phyloP scores from a whole-genome alignment of 2,329 filamentous ascomycete genomes.

The Fusarium globosum region DNA sequence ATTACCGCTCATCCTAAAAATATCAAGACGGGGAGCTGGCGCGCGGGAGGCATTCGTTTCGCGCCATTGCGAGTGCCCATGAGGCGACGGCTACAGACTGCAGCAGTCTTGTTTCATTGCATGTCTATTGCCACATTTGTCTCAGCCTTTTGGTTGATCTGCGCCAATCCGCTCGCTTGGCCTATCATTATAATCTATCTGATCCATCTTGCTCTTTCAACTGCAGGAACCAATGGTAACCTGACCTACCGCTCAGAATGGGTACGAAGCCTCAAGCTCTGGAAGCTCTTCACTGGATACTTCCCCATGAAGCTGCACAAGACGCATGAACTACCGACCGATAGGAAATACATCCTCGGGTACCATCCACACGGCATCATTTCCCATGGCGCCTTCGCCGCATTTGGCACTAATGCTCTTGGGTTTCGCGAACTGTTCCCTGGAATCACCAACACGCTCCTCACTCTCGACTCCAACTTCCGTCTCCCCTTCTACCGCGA shows the following conservation, averaged over 20 bases:
- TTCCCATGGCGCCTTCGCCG: constrained; percentile 92
- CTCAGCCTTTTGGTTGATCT: constrained; percentile 88
- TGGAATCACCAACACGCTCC: constrained; percentile 90
- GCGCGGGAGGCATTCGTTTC: constrained; percentile 75
- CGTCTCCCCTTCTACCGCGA: constrained; percentile 93
- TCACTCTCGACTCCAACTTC: constrained; percentile 97
- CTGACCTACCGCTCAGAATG: constrained; percentile 80
- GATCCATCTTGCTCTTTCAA: constrained; percentile 84
- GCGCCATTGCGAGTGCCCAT: constrained; percentile 82
- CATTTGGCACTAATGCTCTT: constrained; percentile 90
- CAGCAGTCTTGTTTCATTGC: constrained; percentile 80
- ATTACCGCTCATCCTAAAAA: constrained; percentile 23
- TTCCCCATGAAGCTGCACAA: constrained; percentile 92
- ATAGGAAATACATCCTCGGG: constrained; percentile 93
- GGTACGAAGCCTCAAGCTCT: constrained; percentile 78
- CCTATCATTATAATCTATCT: constrained; percentile 81
- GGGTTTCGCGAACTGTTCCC: constrained; percentile 90
- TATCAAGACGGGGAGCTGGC: constrained; percentile 49
- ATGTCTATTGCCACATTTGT: constrained; percentile 77
- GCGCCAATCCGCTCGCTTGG: constrained; percentile 92
- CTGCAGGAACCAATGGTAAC: constrained; percentile 78
- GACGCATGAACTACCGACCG: constrained; percentile 80
- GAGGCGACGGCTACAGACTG: constrained; percentile 78
- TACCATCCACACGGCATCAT: constrained; percentile 99
- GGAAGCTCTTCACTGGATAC: constrained; percentile 91